Evolutionary conservation across 768 basidiomycete species (phyloP).

Genomic region (Pleurotus giganteus): DNA sequence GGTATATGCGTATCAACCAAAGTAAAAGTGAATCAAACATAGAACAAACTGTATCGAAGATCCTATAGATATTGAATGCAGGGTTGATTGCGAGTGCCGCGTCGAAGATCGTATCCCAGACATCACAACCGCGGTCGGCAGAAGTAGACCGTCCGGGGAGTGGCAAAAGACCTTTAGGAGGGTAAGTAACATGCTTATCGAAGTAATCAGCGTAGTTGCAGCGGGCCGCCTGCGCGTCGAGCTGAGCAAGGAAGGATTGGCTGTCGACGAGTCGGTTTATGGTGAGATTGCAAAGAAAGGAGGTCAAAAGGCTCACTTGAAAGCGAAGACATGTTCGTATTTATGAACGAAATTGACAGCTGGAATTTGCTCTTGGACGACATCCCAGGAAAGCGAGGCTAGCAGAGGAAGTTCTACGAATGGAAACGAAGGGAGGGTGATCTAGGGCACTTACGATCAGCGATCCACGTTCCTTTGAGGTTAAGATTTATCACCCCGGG

Average conservation of each 20-base stretch:
- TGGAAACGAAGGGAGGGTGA: background rate
- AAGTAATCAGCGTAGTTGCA: constrained; percentile 68
- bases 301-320: constrained; percentile 50
- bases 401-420: background rate
- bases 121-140: constrained; percentile 53
- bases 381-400: constrained; percentile 61
- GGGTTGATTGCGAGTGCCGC: constrained; percentile 65
- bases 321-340: constrained; percentile 65
- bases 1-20: constrained; percentile 13
- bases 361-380: constrained; percentile 69
- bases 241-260: constrained; percentile 56
- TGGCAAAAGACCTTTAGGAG: constrained; percentile 65
- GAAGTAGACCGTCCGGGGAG: constrained; percentile 57
- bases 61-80: constrained; percentile 75
- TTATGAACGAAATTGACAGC: constrained; percentile 75
- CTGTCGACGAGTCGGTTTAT: constrained; percentile 29
- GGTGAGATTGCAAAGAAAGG: background rate
- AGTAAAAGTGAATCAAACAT: background rate
- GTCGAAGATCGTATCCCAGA: constrained; percentile 66
- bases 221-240: constrained; percentile 47
- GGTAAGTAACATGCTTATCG: constrained; percentile 61
- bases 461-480: constrained; percentile 71
- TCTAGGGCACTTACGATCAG: constrained; percentile 59
- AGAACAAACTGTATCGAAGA: constrained; percentile 59
- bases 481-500: constrained; percentile 49